Percentiles rank a stretch among this genome's conserved stretches.
phyloP scores from a whole-genome alignment of 805 yeast species.

The Pichia gijzeniarum region DNA sequence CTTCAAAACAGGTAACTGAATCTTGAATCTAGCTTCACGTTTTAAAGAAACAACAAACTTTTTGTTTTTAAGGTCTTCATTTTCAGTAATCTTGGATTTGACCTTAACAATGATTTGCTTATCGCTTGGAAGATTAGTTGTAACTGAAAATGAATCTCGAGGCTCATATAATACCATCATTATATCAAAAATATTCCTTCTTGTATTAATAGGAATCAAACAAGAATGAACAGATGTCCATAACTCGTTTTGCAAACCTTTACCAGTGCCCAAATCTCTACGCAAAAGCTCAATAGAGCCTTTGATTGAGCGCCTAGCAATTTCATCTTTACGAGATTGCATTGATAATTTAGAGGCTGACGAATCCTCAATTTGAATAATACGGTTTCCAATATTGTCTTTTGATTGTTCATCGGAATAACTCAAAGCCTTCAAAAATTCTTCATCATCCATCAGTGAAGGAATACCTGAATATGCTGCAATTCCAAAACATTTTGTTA shows the following conservation, averaged over 20 bases:
- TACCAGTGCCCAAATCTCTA: conserved; percentile 49
- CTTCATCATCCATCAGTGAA: conserved; percentile 58
- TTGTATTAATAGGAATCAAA: conserved; percentile 49
- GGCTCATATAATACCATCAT: conserved; percentile 62
- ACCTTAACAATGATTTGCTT: conserved; percentile 58
- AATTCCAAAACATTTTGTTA: conserved; percentile 50
- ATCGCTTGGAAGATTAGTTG: conserved; percentile 59
- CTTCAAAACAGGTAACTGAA: conserved; percentile 37
- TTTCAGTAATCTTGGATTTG: conserved; percentile 19
- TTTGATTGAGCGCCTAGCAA: conserved; percentile 55
- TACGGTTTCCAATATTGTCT: conserved; percentile 21
- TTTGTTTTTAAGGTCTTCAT: conserved; percentile 30
- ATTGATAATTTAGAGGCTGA: conserved; percentile 33
- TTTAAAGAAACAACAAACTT: conserved; percentile 40
- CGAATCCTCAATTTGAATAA: conserved; percentile 55
- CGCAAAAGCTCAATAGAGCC: conserved; percentile 65
- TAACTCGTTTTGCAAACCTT: conserved; percentile 49
- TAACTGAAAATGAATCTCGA: conserved; percentile 53
- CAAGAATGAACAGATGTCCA: conserved; percentile 70
- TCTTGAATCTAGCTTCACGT: conserved; percentile 52
- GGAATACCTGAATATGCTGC: conserved; percentile 63
- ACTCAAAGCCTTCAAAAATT: conserved; percentile 31
- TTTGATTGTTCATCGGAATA: conserved; percentile 6
- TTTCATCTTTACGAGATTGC: conserved; percentile 52
- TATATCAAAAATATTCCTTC: conserved; percentile 57